Percentiles rank a stretch among this genome's conserved stretches.
These are phyloP conservation scores for Tardiomyces depauwii DNA, from an alignment of 1,139 yeast genomes.

Conservation along the genomic window DNA sequence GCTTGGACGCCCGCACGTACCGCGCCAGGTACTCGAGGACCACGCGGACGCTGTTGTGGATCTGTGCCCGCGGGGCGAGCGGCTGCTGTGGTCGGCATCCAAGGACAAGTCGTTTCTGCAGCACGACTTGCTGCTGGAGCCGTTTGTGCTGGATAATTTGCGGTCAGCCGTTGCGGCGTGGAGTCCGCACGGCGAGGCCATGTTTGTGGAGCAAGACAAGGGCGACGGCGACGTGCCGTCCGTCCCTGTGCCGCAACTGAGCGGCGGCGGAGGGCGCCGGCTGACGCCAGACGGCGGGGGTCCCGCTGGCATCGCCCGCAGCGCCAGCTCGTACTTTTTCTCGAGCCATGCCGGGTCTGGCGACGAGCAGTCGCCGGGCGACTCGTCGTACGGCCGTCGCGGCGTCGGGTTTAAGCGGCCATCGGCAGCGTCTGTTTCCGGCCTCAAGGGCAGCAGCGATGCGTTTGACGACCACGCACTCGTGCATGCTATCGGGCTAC, in stretches of 20 bases:
- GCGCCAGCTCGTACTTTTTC: neutral
- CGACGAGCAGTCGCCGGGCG: neutral
- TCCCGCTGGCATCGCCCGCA: slow-evolving; percentile 1
- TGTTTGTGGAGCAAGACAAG: slow-evolving; percentile 7
- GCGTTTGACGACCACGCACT: neutral
- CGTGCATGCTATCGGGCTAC: slow-evolving; percentile 16
- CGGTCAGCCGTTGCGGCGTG: slow-evolving; percentile 46
- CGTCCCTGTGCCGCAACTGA: neutral
- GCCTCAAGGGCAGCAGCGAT: neutral
- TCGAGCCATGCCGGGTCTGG: neutral
- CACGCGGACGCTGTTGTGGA: slow-evolving; percentile 44
- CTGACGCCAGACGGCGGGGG: too few relatives aligned
- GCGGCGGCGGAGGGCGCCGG: too few relatives aligned
- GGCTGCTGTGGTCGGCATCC: slow-evolving; percentile 41
- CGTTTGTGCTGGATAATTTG: slow-evolving; percentile 43
- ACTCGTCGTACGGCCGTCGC: slow-evolving; percentile 27
- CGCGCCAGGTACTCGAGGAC: slow-evolving; percentile 49
- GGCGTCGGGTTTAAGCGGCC: too few relatives aligned
- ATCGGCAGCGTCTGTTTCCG: neutral
- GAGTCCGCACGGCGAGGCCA: slow-evolving; percentile 36
- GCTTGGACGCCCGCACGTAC: slow-evolving; percentile 61
- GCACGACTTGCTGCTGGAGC: slow-evolving; percentile 43
- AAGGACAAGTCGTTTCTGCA: slow-evolving; percentile 42
- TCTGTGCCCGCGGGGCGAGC: slow-evolving; percentile 37
- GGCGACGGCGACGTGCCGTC: neutral